Base-by-base conservation (phyloP, 371 early-diverging fungal genomes). In the Lichtheimia hyalospora region DNA sequence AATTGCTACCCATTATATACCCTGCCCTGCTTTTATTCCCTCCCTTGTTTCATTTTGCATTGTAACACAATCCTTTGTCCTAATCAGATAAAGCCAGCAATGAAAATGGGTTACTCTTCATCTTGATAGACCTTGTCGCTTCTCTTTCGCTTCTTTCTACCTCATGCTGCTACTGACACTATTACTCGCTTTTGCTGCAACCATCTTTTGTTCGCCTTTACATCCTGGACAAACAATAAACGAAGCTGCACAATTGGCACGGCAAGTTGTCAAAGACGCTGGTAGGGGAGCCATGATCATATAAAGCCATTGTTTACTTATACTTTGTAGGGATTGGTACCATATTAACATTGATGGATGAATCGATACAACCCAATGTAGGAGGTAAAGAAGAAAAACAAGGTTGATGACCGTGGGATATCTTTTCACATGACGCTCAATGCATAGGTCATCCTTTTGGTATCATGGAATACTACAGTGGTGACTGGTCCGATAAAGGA, bases 391-490 rank as follows among this genome's bases (percentile, higher is more conserved):
- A 13, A 5, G 8, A 25, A 53, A 39, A 39, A 44, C 7, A 39
- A 15, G 23, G 3, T 55, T 25, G 20, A 53, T n/a, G 54, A 58
- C 21, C 52, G 15, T 21, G 7, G 15, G 7, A 58, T 34, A 50
- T 18, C 42, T 12, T 49, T 14, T 41, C 46, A 46, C n/a, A 46
- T 21, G 18, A 46, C 53, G 28, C n/a, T 52, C 25, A 10, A 8
- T 14, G n/a, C 44, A 5, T 48, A 58, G 82, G 80, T 4, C 74
- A 66, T 64, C 85, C 85, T 14, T 83, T 84, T 58, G 83, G 81
- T 52, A 70, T 80, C 51, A 71, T 84, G 79, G 83, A 84, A 41
- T 84, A 81, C 54, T 84, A 77, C 48, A 70, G 67, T 20, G 79
- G 75, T 55, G 70, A 74, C 42, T 81, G 81, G 52, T 68, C 71